A percentile compares a stretch with the other conserved stretches of the same genome.
These are phyloP conservation scores for Mrakia blollopis DNA, from an alignment of 768 basidiomycete species.

Conservation along the genomic window DNA sequence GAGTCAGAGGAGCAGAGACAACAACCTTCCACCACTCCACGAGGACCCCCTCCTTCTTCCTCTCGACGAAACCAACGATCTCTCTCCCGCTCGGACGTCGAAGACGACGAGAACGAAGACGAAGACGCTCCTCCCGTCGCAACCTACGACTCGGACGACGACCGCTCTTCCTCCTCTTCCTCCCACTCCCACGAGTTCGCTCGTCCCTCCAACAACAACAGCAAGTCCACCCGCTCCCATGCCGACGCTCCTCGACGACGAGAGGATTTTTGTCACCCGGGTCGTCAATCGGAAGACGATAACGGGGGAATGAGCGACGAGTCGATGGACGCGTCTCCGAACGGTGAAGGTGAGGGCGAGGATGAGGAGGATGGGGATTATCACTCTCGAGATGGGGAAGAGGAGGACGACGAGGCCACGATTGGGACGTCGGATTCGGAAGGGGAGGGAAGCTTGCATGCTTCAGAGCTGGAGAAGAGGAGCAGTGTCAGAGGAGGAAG, in stretches of 20 bases:
- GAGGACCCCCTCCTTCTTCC: conserved; percentile 1
- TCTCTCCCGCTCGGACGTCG: neutral
- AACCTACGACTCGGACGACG: conserved; percentile 21
- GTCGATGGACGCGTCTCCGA: conserved; percentile 20
- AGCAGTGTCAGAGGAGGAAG: conserved; percentile 2
- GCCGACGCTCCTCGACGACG: neutral
- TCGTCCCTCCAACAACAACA: neutral
- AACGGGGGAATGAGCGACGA: conserved; percentile 10
- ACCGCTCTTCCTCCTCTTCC: neutral
- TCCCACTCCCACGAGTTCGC: neutral
- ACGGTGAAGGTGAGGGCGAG: neutral
- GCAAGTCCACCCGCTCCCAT: neutral
- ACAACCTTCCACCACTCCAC: neutral
- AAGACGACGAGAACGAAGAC: conserved; percentile 11
- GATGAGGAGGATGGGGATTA: conserved; percentile 27
- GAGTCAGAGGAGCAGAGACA: neutral
- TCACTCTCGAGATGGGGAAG: conserved; percentile 26
- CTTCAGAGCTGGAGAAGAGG: conserved; percentile 30
- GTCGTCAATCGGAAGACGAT: conserved; percentile 22
- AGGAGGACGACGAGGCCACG: conserved; percentile 22
- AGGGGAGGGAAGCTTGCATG: conserved; percentile 24
- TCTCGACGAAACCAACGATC: neutral
- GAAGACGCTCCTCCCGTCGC: conserved; percentile 20
- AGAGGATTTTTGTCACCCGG: conserved; percentile 3
- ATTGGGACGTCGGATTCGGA: conserved; percentile 34